Evolutionary conservation across 352 stramenopile genomes (phyloP).

Genomic region (Pythium apleroticum): DNA sequence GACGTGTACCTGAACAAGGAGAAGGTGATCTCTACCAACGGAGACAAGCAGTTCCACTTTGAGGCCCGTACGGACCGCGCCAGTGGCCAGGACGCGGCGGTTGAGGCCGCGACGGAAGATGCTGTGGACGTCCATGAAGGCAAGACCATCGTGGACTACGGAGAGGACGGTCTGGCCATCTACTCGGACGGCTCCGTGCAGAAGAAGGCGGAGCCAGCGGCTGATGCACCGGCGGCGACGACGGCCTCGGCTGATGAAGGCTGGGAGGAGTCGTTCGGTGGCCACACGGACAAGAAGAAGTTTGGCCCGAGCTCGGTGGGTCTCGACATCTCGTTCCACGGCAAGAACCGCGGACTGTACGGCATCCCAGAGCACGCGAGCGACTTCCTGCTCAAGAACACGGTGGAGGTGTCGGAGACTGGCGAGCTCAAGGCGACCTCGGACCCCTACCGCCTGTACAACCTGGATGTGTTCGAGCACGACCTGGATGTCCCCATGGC

Average conservation of each 20-base stretch:
- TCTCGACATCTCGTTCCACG: constrained; percentile 94
- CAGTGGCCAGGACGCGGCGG: constrained; percentile 24
- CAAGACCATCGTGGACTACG: constrained; percentile 96
- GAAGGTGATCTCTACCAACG: constrained; percentile 67
- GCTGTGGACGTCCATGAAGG: constrained; percentile 75
- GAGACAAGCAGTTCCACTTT: constrained; percentile 69
- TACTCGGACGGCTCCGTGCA: constrained; percentile 94
- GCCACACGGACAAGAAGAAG: constrained; percentile 88
- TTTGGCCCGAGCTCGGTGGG: constrained; percentile 93
- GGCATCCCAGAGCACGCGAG: constrained; percentile 98
- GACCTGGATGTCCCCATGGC: constrained; percentile 98
- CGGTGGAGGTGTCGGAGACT: constrained; percentile 42
- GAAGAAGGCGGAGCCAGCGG: constrained; percentile 46
- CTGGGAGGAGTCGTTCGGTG: constrained; percentile 95
- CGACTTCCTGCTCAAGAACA: constrained; percentile 93
- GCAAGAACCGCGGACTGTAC: constrained; percentile 86
- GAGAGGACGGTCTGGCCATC: constrained; percentile 96
- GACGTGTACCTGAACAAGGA: constrained; percentile 66
- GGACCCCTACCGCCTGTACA: constrained; percentile 99
- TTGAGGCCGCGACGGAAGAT: constrained; percentile 29
- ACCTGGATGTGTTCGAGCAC: constrained; percentile 99
- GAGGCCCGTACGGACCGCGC: constrained; percentile 76
- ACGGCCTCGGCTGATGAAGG: constrained; percentile 57
- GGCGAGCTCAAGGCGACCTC: constrained; percentile 34
- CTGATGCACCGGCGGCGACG: constrained; percentile 11